Evolutionary conservation across 1,284 basidiomycete genomes (phyloP).

Genomic region (Heterobasidion parviporum): DNA sequence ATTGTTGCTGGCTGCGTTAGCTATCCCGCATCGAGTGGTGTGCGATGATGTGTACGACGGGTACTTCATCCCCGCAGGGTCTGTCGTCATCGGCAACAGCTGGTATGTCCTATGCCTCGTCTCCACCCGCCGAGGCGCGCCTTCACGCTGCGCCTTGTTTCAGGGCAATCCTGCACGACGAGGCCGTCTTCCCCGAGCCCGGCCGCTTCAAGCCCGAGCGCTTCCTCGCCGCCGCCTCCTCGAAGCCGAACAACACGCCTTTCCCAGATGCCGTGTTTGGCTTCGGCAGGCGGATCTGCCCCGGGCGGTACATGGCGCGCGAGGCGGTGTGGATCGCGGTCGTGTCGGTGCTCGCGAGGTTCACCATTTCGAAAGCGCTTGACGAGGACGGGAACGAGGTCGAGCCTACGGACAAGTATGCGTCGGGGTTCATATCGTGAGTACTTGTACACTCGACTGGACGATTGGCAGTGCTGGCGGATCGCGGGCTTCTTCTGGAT

Average conservation of each 20-base stretch:
- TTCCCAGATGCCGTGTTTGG: conserved; percentile 21
- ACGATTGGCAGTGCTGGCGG: no score
- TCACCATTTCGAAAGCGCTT: conserved; percentile 15
- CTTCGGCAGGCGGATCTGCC: conserved; percentile 24
- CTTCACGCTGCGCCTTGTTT: background rate
- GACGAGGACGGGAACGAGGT: background rate
- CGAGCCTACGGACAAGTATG: conserved; percentile 3
- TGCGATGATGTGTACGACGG: conserved; percentile 27
- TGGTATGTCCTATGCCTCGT: conserved; percentile 14
- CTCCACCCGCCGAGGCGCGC: background rate
- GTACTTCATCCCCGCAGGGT: conserved; percentile 26
- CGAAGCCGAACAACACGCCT: conserved; percentile 3
- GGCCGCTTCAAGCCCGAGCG: conserved; percentile 11
- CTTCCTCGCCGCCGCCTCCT: conserved; percentile 2
- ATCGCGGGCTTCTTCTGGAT: no score
- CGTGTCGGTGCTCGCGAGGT: conserved; percentile 24
- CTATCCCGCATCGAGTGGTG: conserved; percentile 19
- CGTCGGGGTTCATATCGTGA: conserved; percentile 9
- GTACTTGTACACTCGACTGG: background rate
- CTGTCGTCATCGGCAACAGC: conserved; percentile 22
- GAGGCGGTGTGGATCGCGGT: conserved; percentile 28
- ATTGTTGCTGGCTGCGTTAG: conserved; percentile 4
- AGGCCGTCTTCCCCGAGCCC: conserved; percentile 3
- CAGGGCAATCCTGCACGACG: conserved; percentile 6
- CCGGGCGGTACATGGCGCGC: conserved; percentile 29